Evolutionary conservation across 2,329 filamentous ascomycete species (phyloP).

Genomic region (Fusarium setosum): DNA sequence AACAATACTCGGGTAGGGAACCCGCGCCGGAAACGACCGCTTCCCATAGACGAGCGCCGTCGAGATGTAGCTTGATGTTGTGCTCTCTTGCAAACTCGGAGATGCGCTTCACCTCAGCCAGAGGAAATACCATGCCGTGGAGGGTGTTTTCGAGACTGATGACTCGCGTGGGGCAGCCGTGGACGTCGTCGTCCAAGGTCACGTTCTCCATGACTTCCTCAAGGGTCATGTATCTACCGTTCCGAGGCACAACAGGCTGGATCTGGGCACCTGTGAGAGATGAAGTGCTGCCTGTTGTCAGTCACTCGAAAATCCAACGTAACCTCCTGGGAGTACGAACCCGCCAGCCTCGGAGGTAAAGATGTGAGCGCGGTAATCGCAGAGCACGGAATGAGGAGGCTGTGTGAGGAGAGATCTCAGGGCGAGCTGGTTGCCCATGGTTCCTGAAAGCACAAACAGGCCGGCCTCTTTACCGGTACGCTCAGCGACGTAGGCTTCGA

Average conservation of each 20-base stretch:
- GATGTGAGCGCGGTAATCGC: constrained; percentile 84
- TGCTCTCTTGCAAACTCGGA: constrained; percentile 73
- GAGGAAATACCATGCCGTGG: constrained; percentile 80
- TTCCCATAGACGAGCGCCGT: constrained; percentile 86
- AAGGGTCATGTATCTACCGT: constrained; percentile 79
- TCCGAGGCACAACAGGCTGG: constrained; percentile 73
- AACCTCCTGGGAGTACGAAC: constrained; percentile 45
- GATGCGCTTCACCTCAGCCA: constrained; percentile 77
- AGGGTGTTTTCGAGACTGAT: constrained; percentile 91
- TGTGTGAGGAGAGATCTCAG: constrained; percentile 81
- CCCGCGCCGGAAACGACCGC: constrained; percentile 78
- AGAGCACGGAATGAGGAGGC: constrained; percentile 84
- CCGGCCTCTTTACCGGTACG: constrained; percentile 81
- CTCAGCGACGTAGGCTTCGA: constrained; percentile 79
- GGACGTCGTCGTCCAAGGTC: constrained; percentile 76
- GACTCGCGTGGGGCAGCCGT: constrained; percentile 82
- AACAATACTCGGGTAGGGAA: constrained; percentile 73
- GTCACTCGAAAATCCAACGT: not conserved
- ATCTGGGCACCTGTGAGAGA: constrained; percentile 78
- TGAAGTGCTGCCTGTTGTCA: constrained; percentile 65
- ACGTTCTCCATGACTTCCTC: constrained; percentile 78
- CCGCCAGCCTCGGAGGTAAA: constrained; percentile 74
- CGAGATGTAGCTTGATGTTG: constrained; percentile 77
- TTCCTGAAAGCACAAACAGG: constrained; percentile 87
- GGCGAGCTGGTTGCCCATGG: constrained; percentile 93